Evolutionary conservation across 2,329 filamentous ascomycete species (phyloP), one percentile per base, ranked within the genome.

Genomic region (Epichloe coenophiala): DNA sequence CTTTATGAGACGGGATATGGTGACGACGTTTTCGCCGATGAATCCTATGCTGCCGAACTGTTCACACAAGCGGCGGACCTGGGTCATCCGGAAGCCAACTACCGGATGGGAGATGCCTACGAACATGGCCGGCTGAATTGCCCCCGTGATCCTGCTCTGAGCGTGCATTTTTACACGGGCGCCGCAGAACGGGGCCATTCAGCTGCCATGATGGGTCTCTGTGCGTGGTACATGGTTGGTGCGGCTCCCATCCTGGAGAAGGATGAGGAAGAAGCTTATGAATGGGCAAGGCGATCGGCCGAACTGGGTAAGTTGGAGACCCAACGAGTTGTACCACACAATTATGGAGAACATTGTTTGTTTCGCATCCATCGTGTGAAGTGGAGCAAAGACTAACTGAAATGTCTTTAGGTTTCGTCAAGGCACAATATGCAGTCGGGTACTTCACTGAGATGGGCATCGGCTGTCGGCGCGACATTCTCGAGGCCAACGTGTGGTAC

Each of bases 361-460:
- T 37, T 17, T 35, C 31, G 3, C 27, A n/a, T 42, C 31, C 31
- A 15, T 4, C 27, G 27, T 8, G 2, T 35, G 17, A 23, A 17
- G 2, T n/a, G 9, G 38, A n/a, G 9, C 27, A 31, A 31, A 31
- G 27, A 5, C 33, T 38, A 33, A 41, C 15, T 31, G 27, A 27
- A 11, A 27, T 37, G 5, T 35, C n/a, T 37, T 2, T 56, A 87
- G 84, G 80, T 47, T 78, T 73, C 53, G 75, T 78, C 55, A 81
- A 81, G 59, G 93, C 93, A n/a, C 82, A 96, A 65, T 98, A 97
- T 60, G 88, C 93, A 0, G 81, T 95, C 21, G 93, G 89, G 43
- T 97, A 96, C 68, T 98, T 98, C 65, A 96, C 90, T 5, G 93
- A 98, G 66, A 95, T 94, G 87, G 93, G 93, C 55, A 96, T 98